Evolutionary conservation across 352 stramenopile genomes (phyloP).

Genomic region (Globisporangium acanthophoron): DNA sequence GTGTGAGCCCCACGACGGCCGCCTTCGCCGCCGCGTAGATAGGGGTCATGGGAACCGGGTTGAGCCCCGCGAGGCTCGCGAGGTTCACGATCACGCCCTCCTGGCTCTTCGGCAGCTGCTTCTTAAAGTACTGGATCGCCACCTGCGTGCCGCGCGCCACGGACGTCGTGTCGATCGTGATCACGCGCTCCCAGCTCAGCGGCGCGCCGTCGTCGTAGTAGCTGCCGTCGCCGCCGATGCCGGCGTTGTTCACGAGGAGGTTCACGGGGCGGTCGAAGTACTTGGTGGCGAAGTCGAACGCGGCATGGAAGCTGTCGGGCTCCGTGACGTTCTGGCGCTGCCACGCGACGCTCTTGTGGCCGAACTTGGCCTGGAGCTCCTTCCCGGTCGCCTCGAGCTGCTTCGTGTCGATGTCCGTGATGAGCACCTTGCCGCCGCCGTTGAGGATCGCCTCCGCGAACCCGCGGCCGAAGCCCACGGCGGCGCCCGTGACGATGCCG

Average conservation of each 20-base stretch:
- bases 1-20: slow-evolving; percentile 67
- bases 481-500: slow-evolving; percentile 68
- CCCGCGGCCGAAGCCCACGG: slow-evolving; percentile 54
- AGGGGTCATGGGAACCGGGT: slow-evolving; percentile 41
- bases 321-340: slow-evolving; percentile 70
- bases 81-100: slow-evolving; percentile 74
- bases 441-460: slow-evolving; percentile 57
- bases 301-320: slow-evolving; percentile 45
- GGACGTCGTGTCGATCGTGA: slow-evolving; percentile 65
- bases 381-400: slow-evolving; percentile 53
- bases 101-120: slow-evolving; percentile 40
- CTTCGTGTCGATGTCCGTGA: slow-evolving; percentile 70
- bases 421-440: slow-evolving; percentile 49
- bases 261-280: slow-evolving; percentile 64
- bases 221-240: slow-evolving; percentile 51
- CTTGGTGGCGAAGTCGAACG: slow-evolving; percentile 51
- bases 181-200: slow-evolving; percentile 49
- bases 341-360: slow-evolving; percentile 50
- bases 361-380: slow-evolving; percentile 45
- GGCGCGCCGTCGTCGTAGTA: slow-evolving; percentile 40
- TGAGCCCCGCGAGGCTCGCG: slow-evolving; percentile 54
- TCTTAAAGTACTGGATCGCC: slow-evolving; percentile 51
- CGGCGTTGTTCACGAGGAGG: slow-evolving; percentile 77
- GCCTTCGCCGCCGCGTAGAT: slow-evolving; percentile 72
- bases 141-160: slow-evolving; percentile 67